Conservation (phyloP, 2,329 filamentous ascomycete species). For the Penicillium sp. region DNA sequence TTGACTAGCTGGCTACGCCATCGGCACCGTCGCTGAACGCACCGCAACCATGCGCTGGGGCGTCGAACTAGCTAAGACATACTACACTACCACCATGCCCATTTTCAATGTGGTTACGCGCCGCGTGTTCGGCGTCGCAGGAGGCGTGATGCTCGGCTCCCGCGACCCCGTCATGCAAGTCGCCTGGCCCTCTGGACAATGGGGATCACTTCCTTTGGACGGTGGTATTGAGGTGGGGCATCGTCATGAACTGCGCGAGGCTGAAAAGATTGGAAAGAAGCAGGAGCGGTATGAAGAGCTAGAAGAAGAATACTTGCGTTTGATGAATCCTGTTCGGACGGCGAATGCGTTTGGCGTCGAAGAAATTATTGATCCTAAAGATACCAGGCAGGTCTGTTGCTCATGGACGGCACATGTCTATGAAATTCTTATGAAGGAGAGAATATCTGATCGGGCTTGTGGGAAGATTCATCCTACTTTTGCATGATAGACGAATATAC, state of each 20-base stretch:
- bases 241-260: constrained; percentile 62
- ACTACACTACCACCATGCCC: constrained; percentile 66
- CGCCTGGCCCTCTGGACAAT: constrained; percentile 67
- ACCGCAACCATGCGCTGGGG: constrained; percentile 69
- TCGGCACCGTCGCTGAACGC: constrained; percentile 66
- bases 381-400: constrained; percentile 59
- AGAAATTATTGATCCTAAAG: constrained; percentile 67
- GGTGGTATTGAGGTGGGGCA: constrained; percentile 69
- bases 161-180: constrained; percentile 65
- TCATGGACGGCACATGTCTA: constrained; percentile 63
- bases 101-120: constrained; percentile 67
- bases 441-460: constrained; percentile 48
- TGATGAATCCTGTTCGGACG: constrained; percentile 69
- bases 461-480: constrained; percentile 51
- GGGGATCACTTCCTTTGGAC: constrained; percentile 65
- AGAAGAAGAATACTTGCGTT: constrained; percentile 62
- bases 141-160: constrained; percentile 66
- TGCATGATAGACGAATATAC: constrained; percentile 48
- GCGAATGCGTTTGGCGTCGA: constrained; percentile 67
- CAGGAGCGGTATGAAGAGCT: constrained; percentile 60
- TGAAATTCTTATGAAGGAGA: constrained; percentile 54
- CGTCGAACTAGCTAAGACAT: constrained; percentile 63
- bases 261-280: constrained; percentile 55
- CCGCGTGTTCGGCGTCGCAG: constrained; percentile 66
- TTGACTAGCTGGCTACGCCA: constrained; percentile 59